Conservation (phyloP, 495 filamentous ascomycete species). For the Aspergillus sclerotioniger region DNA sequence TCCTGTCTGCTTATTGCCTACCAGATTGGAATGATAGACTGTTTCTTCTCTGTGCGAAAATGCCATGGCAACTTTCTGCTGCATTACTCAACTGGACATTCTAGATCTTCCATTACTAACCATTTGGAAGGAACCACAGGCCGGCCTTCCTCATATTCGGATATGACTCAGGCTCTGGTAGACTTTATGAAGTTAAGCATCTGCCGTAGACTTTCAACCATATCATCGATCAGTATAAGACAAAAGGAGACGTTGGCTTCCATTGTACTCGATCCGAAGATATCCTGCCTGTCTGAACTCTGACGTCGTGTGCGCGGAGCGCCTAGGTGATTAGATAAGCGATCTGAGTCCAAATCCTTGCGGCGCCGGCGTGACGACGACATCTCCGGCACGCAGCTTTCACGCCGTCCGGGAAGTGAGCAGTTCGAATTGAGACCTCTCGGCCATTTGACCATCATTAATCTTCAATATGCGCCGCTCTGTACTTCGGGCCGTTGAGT, state of each 20-base stretch:
- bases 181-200: neutral
- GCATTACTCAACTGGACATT: constrained; percentile 1
- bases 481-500: constrained; percentile 45
- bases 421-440: constrained; percentile 6
- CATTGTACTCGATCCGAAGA: neutral
- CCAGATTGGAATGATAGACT: neutral
- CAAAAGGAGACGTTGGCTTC: no score
- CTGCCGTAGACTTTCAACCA: neutral
- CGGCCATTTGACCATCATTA: neutral
- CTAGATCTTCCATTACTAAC: constrained; percentile 10
- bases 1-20: neutral
- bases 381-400: constrained; percentile 17
- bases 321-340: constrained; percentile 28
- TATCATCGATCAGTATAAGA: no score
- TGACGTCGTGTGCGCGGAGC: neutral
- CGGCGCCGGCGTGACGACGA: constrained; percentile 17
- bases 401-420: constrained; percentile 8
- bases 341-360: constrained; percentile 19
- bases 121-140: neutral
- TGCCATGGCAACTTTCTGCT: neutral
- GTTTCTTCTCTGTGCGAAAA: neutral
- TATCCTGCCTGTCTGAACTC: neutral
- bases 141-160: neutral
- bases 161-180: neutral
- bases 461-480: constrained; percentile 41